Base-by-base conservation (phyloP, 2,329 filamentous ascomycete genomes). In the Diaporthe ilicicola region DNA sequence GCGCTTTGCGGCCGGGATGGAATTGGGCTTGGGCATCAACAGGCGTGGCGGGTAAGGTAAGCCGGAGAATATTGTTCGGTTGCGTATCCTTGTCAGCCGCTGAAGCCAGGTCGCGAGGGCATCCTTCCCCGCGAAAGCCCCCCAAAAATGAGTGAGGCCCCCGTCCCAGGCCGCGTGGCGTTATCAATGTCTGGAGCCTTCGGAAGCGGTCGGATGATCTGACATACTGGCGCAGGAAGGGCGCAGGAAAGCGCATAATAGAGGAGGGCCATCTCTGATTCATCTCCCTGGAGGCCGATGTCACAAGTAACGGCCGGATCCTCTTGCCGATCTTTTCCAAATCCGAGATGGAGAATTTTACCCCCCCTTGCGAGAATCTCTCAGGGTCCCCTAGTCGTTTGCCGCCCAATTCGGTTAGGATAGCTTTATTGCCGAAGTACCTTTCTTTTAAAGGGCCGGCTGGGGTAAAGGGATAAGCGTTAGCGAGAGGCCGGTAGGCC, bases 191-290 rank as follows among this genome's bases (percentile, higher is more conserved):
- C 56, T 62, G 59, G 42, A 53, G 9, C 56, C 42, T 46, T 48
- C 44, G 59, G 29, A 62, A 50, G 59, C 13, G 27, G 59, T 62
- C 59, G 42, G 42, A 48, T 62, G 59, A 62, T 48, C 42, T 27
- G 42, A 62, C 27, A 34, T 34, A 34, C 44, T 24, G 59, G 59
- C 27, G 59, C 29, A 62, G 29, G 27, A 6, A 48, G 34, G 59
- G 59, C 27, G 59, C 29, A 62, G 29, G 27, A 6, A 48, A 48
- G 29, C 59, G 59, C 17, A 17, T 48, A 42, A 42, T n/a, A 19
- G 37, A 9, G 39, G 8, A n/a, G 27, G 39, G 32, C 32, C n/a
- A n/a, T n/a, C 24, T 62, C 56, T 62, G 56, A 62, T 62, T 62
- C 42, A 62, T 17, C 19, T 8, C 42, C 42, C 42, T 48, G 32